phyloP scores from a whole-genome alignment of 2,329 filamentous ascomycete genomes.

The Chrysosporium keratinophilum region DNA sequence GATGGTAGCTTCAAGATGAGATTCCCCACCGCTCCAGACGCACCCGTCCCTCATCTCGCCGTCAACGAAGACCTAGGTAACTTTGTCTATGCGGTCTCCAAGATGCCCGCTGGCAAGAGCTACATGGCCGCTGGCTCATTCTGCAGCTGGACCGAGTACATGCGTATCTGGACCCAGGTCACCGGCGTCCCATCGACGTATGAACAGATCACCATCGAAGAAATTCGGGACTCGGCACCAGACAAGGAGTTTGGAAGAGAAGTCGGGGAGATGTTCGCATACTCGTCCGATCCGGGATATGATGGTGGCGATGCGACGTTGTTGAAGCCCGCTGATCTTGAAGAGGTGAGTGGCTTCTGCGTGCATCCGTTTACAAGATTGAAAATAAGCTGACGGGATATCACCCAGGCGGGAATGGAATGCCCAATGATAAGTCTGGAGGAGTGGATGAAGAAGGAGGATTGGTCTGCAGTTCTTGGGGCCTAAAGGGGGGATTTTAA shows the following conservation, averaged over 20 bases:
- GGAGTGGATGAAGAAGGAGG: slow-evolving; percentile 22
- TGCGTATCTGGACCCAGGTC: slow-evolving; percentile 34
- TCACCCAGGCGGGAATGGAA: slow-evolving; percentile 35
- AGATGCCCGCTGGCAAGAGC: slow-evolving; percentile 41
- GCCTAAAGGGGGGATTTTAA: background rate
- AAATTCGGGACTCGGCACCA: slow-evolving; percentile 32
- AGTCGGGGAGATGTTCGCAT: slow-evolving; percentile 40
- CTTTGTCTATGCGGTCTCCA: slow-evolving; percentile 41
- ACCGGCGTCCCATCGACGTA: slow-evolving; percentile 31
- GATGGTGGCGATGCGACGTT: slow-evolving; percentile 38
- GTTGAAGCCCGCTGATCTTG: slow-evolving; percentile 37
- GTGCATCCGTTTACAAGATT: background rate
- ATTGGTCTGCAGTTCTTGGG: slow-evolving; percentile 20
- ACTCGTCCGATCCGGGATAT: slow-evolving; percentile 41
- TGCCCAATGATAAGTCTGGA: slow-evolving; percentile 25
- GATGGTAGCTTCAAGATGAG: slow-evolving; percentile 41
- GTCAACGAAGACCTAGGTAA: slow-evolving; percentile 41
- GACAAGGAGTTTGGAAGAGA: slow-evolving; percentile 39
- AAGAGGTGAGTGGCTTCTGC: slow-evolving; percentile 28
- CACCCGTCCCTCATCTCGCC: slow-evolving; percentile 37
- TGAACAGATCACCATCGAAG: slow-evolving; percentile 32
- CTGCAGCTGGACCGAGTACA: slow-evolving; percentile 41
- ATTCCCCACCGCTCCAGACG: slow-evolving; percentile 37
- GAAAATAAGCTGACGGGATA: background rate
- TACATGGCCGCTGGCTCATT: slow-evolving; percentile 43